Base-by-base conservation (phyloP, 108 stramenopile genomes). In the Asterionellopsis glacialis region DNA sequence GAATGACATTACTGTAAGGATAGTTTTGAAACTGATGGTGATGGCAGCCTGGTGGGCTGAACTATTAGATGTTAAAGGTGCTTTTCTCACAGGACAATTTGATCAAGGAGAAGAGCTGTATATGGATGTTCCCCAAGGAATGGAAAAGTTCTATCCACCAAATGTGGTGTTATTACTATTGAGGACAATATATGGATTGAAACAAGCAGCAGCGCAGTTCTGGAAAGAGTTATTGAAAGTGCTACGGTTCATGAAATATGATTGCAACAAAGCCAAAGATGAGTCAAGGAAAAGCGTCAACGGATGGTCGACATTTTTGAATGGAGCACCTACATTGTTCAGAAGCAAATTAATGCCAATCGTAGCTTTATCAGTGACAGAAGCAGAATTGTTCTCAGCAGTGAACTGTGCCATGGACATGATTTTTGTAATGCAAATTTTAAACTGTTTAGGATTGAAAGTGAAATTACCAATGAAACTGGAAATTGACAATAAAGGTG, bases 381-480 rank as follows among this genome's bases (percentile, higher is more conserved):
- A 80, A 64, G 74, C 74, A 9, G 74, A 80, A 49, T 21, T 53
- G 6, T 45, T 55, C 27, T 66, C 71, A 12, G 74, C 51, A 49
- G 72, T 76, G 0, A 14, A 33, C n/a, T 59, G 47, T 33, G 74
- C 59, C 16, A 71, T 76, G 49, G 76, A 77, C 18, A 79, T 73
- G 68, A 38, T 62, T 50, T 63, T 57, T 42, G 61, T 49, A 41
- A 44, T 69, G 22, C 24, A 48, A 14, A 25, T 70, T 1, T 11
- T 66, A 1, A 47, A 54, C 9, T 65, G 57, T 38, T 45, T 74
- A n/a, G 69, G 49, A 0, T 47, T 80, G 49, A 51, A 63, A 41
- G 79, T 80, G 0, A 26, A 75, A 43, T 25, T 68, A 13, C 74
- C 79, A 13, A 80, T 80, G 74, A 25, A 60, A 25, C 45, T 75